These are phyloP conservation scores for Mycena albidolilacea DNA, from an alignment of 768 basidiomycete species.

Conservation along the genomic window DNA sequence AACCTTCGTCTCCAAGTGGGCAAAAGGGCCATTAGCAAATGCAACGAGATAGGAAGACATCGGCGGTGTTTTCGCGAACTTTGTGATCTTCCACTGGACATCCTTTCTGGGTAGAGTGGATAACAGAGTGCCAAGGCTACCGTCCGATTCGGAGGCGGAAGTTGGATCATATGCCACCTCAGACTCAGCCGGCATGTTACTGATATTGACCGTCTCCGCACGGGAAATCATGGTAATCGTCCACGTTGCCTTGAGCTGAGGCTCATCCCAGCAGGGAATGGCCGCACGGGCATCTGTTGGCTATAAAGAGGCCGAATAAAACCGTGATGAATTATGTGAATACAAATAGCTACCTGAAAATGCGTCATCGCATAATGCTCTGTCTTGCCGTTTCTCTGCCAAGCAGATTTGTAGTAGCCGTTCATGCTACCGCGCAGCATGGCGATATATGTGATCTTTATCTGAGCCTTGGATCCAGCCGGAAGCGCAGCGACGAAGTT, in stretches of 20 bases:
- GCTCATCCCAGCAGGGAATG: slow-evolving; percentile 71
- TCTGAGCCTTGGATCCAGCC: slow-evolving; percentile 76
- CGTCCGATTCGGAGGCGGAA: slow-evolving; percentile 40
- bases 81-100: slow-evolving; percentile 82
- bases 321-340: background rate
- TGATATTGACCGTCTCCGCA: slow-evolving; percentile 79
- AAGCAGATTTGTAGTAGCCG: slow-evolving; percentile 86
- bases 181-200: slow-evolving; percentile 87
- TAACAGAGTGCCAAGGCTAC: slow-evolving; percentile 13
- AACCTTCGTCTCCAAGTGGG: slow-evolving; percentile 80
- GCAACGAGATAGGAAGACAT: slow-evolving; percentile 95
- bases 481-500: slow-evolving; percentile 70
- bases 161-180: slow-evolving; percentile 63
- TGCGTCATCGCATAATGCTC: slow-evolving; percentile 88
- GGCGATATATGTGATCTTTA: slow-evolving; percentile 78
- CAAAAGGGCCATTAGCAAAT: slow-evolving; percentile 87
- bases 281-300: slow-evolving; percentile 88
- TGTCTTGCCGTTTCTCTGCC: slow-evolving; percentile 73
- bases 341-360: slow-evolving; percentile 72
- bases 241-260: slow-evolving; percentile 82
- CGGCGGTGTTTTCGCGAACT: slow-evolving; percentile 85
- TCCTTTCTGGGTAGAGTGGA: slow-evolving; percentile 45
- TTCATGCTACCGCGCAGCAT: slow-evolving; percentile 81
- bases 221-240: slow-evolving; percentile 84
- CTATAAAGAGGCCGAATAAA: slow-evolving; percentile 53